Percentiles rank a stretch among this genome's conserved stretches.
Evolutionary conservation across 257 asterid species (phyloP).

Genomic region (Fraxinus quadrangulata): DNA sequence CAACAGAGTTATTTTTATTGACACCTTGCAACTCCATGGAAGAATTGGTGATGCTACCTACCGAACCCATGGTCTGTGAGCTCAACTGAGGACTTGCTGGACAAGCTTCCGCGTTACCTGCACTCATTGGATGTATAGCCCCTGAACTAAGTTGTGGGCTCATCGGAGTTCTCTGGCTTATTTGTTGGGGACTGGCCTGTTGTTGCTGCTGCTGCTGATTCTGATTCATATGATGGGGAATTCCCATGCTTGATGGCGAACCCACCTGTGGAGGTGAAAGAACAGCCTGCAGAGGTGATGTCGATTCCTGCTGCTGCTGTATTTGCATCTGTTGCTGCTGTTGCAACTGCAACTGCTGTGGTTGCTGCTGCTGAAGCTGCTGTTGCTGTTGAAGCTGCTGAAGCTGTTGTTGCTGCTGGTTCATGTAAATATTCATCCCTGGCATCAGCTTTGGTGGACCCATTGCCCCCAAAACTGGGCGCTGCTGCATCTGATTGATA

Average conservation of each 20-base stretch:
- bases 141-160: conserved; percentile 98
- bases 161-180: conserved; percentile 87
- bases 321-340: conserved; percentile 36
- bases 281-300: conserved; percentile 72
- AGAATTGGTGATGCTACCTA: conserved; percentile 77
- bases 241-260: conserved; percentile 76
- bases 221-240: conserved; percentile 66
- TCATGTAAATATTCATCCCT: conserved; percentile 64
- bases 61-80: conserved; percentile 90
- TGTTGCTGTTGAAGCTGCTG: conserved; percentile 36
- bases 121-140: conserved; percentile 62
- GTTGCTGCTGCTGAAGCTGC: conserved; percentile 38
- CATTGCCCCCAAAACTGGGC: conserved; percentile 71
- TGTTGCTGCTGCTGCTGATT: conserved; percentile 51
- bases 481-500: conserved; percentile 77
- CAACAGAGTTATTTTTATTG: conserved; percentile 69
- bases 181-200: conserved; percentile 88
- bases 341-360: conserved; percentile 35
- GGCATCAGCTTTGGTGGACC: conserved; percentile 84
- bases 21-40: conserved; percentile 90
- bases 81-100: conserved; percentile 97
- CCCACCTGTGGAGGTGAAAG: conserved; percentile 77
- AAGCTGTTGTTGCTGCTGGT: conserved; percentile 49
- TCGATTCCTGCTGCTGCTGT: conserved; percentile 50
- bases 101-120: conserved; percentile 75